Conservation (phyloP, 1,284 basidiomycete genomes). For the Melampsora americana region DNA sequence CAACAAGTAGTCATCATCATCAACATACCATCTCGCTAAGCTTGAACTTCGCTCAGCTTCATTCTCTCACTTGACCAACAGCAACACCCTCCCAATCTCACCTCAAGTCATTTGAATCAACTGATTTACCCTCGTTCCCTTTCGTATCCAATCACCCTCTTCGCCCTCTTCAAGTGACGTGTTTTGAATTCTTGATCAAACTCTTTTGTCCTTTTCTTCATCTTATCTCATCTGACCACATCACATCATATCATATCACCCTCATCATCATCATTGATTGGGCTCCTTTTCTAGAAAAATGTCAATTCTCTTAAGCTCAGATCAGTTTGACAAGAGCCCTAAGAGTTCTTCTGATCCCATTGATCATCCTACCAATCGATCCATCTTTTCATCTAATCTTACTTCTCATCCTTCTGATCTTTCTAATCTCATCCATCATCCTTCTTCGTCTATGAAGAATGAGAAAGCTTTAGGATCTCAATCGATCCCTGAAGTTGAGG, state of each 20-base stretch:
- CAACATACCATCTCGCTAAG: too few species aligned
- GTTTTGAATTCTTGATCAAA: too few species aligned
- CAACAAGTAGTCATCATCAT: too few species aligned
- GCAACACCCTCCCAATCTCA: background rate
- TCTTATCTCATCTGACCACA: background rate
- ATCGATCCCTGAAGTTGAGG: background rate
- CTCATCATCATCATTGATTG: background rate
- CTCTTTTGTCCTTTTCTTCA: background rate
- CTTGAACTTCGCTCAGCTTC: too few species aligned
- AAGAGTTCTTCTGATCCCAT: background rate
- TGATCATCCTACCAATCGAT: background rate
- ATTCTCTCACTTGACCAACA: too few species aligned
- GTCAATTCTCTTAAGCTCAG: background rate
- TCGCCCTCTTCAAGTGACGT: background rate
- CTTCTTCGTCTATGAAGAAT: background rate
- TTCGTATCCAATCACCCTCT: background rate
- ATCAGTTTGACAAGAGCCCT: background rate
- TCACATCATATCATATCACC: background rate
- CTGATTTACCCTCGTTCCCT: background rate
- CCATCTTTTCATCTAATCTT: background rate
- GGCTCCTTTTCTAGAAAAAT: background rate
- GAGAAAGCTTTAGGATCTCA: background rate
- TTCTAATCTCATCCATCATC: background rate
- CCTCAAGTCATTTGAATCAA: background rate
- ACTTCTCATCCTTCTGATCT: background rate